Evolutionary conservation across 257 asterid species (phyloP).

Genomic region (Eucommia ulmoides): DNA sequence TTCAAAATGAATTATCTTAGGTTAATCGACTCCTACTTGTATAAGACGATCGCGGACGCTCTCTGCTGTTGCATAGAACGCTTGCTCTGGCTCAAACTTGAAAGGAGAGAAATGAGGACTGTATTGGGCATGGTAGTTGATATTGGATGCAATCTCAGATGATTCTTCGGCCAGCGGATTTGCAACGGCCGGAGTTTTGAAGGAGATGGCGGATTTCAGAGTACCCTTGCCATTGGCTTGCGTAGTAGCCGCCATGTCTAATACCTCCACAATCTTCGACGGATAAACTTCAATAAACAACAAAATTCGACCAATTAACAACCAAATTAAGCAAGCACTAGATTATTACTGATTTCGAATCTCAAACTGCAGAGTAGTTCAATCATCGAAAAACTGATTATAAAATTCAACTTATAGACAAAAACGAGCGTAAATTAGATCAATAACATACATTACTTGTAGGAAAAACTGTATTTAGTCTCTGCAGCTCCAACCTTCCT

Average conservation of each 20-base stretch:
- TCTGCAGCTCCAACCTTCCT: too few relatives aligned
- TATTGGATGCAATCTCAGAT: conserved; percentile 73
- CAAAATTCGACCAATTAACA: background rate
- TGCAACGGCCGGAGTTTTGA: conserved; percentile 47
- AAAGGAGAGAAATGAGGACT: conserved; percentile 90
- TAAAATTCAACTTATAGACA: background rate
- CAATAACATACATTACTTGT: background rate
- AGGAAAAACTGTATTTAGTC: too few relatives aligned
- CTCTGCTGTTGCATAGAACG: conserved; percentile 89
- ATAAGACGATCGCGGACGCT: conserved; percentile 86
- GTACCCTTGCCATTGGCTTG: conserved; percentile 31
- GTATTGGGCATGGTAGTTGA: conserved; percentile 73
- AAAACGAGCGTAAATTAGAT: background rate
- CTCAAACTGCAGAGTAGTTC: background rate
- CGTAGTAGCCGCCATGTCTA: conserved; percentile 32
- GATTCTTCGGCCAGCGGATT: conserved; percentile 62
- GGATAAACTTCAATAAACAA: background rate
- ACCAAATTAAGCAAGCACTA: background rate
- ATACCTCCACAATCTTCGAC: background rate
- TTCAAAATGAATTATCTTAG: background rate
- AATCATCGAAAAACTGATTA: background rate
- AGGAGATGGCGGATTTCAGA: conserved; percentile 19
- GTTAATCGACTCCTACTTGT: conserved; percentile 35
- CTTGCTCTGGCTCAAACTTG: conserved; percentile 92
- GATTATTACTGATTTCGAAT: background rate